These are phyloP conservation scores for Ensete ventricosum DNA, from an alignment of 176 grass and related monocot genomes.

Conservation along the genomic window DNA sequence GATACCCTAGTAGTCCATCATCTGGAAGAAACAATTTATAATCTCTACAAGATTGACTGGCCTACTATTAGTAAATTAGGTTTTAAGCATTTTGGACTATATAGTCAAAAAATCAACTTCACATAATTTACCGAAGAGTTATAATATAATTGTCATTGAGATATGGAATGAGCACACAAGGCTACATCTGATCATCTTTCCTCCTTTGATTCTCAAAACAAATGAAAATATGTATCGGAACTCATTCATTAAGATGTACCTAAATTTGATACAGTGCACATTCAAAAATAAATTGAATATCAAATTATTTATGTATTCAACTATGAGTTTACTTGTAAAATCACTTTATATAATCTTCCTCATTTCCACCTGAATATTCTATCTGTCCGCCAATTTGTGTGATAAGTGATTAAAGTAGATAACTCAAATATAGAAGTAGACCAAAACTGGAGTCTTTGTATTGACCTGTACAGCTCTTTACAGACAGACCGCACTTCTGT, in stretches of 20 bases:
- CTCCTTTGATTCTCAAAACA: not conserved
- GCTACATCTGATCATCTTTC: not conserved
- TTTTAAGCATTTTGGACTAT: not conserved
- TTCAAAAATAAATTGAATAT: not conserved
- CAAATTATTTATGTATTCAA: not conserved
- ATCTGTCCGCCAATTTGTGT: no score
- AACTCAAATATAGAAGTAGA: not conserved
- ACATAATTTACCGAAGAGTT: not conserved
- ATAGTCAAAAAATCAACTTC: not conserved
- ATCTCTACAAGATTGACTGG: not conserved
- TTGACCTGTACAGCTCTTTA: constrained; percentile 94
- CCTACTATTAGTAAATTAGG: not conserved
- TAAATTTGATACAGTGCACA: not conserved
- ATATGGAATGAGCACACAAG: no score
- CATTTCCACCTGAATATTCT: not conserved
- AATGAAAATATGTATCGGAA: not conserved
- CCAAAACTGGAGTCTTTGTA: constrained; percentile 1
- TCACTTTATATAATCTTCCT: not conserved
- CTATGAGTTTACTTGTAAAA: not conserved
- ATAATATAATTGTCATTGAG: no score
- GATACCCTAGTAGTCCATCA: not conserved
- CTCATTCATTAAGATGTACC: not conserved
- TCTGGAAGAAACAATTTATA: no score
- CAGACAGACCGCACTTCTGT: constrained; percentile 73
- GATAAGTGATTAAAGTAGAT: not conserved